Conservation (phyloP, 1,139 yeast species). For the Petasospora rhodanensis region DNA sequence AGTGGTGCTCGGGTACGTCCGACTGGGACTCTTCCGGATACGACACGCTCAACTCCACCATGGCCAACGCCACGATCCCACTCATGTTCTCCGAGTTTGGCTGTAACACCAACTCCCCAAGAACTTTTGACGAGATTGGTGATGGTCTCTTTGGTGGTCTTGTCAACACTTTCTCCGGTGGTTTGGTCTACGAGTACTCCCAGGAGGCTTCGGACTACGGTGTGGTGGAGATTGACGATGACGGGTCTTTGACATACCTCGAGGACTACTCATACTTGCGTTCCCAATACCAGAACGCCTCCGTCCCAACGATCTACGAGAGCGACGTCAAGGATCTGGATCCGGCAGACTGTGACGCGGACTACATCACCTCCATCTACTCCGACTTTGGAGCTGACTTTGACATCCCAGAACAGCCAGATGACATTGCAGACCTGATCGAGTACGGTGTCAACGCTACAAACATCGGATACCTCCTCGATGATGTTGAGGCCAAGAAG, state of each 20-base stretch:
- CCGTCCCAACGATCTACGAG: slow-evolving; percentile 39
- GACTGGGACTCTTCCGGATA: slow-evolving; percentile 71
- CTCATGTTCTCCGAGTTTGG: slow-evolving; percentile 85
- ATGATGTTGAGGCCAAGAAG: slow-evolving; percentile 33
- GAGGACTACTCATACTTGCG: slow-evolving; percentile 56
- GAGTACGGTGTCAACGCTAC: slow-evolving; percentile 47
- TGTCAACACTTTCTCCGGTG: slow-evolving; percentile 62
- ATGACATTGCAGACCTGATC: slow-evolving; percentile 37
- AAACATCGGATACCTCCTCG: slow-evolving; percentile 45
- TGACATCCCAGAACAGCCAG: slow-evolving; percentile 39
- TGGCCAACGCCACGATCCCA: slow-evolving; percentile 67
- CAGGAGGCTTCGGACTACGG: slow-evolving; percentile 70
- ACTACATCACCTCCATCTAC: slow-evolving; percentile 36
- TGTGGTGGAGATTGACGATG: slow-evolving; percentile 49
- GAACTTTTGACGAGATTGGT: slow-evolving; percentile 69
- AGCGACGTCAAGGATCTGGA: slow-evolving; percentile 33
- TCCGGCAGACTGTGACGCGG: slow-evolving; percentile 52
- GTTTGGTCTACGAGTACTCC: slow-evolving; percentile 71
- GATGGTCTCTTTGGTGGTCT: slow-evolving; percentile 51
- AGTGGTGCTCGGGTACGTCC: slow-evolving; percentile 80
- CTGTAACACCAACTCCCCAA: slow-evolving; percentile 58
- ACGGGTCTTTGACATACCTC: slow-evolving; percentile 39
- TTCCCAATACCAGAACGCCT: slow-evolving; percentile 39
- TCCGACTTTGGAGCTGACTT: slow-evolving; percentile 40
- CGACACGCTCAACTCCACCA: slow-evolving; percentile 52